Base-by-base conservation (phyloP, 2,329 filamentous ascomycete species). In the Fusarium mexicanum region DNA sequence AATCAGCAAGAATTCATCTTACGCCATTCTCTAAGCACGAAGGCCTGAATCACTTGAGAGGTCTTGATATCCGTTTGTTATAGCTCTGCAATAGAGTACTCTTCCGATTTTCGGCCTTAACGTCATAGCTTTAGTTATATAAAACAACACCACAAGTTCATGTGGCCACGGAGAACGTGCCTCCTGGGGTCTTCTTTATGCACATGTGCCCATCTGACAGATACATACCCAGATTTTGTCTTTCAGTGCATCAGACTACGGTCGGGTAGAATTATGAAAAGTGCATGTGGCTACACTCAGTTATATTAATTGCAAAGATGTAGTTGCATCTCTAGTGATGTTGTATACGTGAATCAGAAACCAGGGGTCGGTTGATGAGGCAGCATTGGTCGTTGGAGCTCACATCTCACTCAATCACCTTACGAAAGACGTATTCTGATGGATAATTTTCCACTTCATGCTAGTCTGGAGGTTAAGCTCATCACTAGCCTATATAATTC, bases 401-500 rank as follows among this genome's bases (percentile, higher is more conserved):
- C 6, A 20, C 29, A 33, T 18, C n/a, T 61, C 24, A 43, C 31
- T 26, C 3, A 24, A 7, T 37, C 22, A 54, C 59, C 24, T 53
- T 12, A 35, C 12, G 3, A 47, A 12, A 22, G 18, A n/a, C n/a
- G 6, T 4, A 14, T 18, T 33, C 41, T 40, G 16, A 37, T 55
- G 10, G 17, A 35, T 35, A 12, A 51, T 47, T 59, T 46, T 55
- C 44, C 37, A 43, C 31, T 18, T 62, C 31, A n/a, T 66, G 35
- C 53, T 59, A 48, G n/a, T 44, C 66, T 43, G 20, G 63, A 44
- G 50, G 46, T 48, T 50, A 41, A 41, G 51, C 38, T 38, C 38
- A 38, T 54, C 35, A 43, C 35, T 71, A 61, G 53, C 48, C 41
- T 72, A 59, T 44, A 71, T 46, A 31, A 22, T 48, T n/a, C 51